Conservation (phyloP, 164 flowering plant genomes). For the Vitis cinerea region DNA sequence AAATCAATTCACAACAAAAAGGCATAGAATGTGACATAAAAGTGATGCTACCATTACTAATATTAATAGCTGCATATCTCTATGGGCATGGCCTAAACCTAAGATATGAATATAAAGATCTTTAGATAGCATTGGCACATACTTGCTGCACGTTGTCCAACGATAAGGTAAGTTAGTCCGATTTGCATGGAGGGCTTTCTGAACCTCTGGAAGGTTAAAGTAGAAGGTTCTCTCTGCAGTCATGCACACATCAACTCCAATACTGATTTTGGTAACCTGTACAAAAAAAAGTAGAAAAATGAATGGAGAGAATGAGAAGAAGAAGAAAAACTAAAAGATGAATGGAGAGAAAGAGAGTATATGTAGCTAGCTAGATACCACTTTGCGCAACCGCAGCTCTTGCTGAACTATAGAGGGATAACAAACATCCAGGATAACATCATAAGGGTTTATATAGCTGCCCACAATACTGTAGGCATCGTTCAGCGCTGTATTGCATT, state of each 20-base stretch:
- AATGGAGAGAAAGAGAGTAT: background rate
- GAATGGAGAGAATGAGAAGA: background rate
- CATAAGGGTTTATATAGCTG: constrained; percentile 69
- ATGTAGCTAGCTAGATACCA: constrained; percentile 34
- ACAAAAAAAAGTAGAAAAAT: background rate
- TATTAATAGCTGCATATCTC: too few species aligned
- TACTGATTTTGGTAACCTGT: constrained; percentile 86
- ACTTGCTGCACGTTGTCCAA: constrained; percentile 94
- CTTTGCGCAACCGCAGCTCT: constrained; percentile 74
- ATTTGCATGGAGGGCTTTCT: constrained; percentile 92
- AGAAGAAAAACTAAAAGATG: background rate
- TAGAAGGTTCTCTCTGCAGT: constrained; percentile 70
- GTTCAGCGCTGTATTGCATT: constrained; percentile 54
- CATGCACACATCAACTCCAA: constrained; percentile 96
- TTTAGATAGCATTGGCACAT: constrained; percentile 12
- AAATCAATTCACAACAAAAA: too few species aligned
- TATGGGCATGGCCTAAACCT: too few species aligned
- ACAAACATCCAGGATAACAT: constrained; percentile 90
- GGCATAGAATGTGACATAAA: too few species aligned
- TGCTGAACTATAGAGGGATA: constrained; percentile 90
- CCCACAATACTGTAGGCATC: constrained; percentile 65
- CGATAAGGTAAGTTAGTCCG: constrained; percentile 68
- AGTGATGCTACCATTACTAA: too few species aligned
- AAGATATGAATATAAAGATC: too few species aligned
- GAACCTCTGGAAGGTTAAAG: constrained; percentile 92